Evolutionary conservation across 371 early-diverging fungal genomes (phyloP).

Genomic region (Cladochytrium tenue): DNA sequence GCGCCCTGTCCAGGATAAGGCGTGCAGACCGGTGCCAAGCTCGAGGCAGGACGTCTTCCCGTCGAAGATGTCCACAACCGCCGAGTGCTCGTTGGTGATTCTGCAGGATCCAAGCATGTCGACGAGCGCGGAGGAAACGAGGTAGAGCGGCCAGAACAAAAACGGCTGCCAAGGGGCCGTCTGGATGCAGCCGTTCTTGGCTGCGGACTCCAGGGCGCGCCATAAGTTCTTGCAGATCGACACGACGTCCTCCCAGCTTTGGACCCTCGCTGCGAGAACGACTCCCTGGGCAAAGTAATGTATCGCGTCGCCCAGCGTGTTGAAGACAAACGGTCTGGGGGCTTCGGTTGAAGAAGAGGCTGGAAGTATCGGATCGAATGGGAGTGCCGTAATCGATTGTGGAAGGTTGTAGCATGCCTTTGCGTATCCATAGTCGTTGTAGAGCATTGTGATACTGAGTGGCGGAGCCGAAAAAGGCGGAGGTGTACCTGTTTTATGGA

Average conservation of each 20-base stretch:
- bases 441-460: neutral
- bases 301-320: slow-evolving; percentile 21
- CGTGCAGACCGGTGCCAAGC: too few species aligned
- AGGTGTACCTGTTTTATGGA: neutral
- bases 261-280: slow-evolving; percentile 30
- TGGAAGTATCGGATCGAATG: neutral
- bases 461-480: neutral
- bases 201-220: too few species aligned
- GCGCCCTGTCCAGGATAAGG: too few species aligned
- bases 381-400: neutral
- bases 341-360: neutral
- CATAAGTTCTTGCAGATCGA: too few species aligned
- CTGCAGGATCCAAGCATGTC: too few species aligned
- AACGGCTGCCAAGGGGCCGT: too few species aligned
- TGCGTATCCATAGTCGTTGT: neutral
- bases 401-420: neutral
- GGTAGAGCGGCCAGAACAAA: too few species aligned
- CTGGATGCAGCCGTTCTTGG: too few species aligned
- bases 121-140: too few species aligned
- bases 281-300: slow-evolving; percentile 39
- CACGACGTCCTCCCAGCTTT: slow-evolving; percentile 25
- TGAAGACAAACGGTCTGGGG: neutral
- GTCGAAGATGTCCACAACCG: too few species aligned
- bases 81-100: too few species aligned
- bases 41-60: too few species aligned